phyloP scores from a whole-genome alignment of 1,284 basidiomycete genomes.

The Bjerkandera adusta region DNA sequence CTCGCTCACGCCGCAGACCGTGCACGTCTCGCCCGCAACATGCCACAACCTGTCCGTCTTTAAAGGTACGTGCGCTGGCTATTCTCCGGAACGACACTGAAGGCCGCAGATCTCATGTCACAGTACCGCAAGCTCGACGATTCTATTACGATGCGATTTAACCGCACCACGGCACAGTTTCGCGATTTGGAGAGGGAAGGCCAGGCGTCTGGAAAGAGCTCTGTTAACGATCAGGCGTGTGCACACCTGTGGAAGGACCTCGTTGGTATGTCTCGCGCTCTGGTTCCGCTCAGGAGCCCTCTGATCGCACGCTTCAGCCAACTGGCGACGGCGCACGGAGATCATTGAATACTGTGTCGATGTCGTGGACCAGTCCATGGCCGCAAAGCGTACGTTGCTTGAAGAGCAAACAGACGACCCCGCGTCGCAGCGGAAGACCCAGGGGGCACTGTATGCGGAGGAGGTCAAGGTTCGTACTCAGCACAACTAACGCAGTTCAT shows the following conservation, averaged over 20 bases:
- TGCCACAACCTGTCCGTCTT: constrained; percentile 81
- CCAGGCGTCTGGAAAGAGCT: constrained; percentile 40
- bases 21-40: constrained; percentile 66
- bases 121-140: constrained; percentile 88
- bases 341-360: constrained; percentile 78
- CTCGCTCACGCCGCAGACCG: constrained; percentile 51
- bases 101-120: constrained; percentile 68
- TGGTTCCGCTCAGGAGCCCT: not conserved
- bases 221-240: constrained; percentile 72
- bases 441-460: constrained; percentile 63
- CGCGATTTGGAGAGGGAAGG: constrained; percentile 65
- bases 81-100: not conserved
- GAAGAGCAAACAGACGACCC: constrained; percentile 43
- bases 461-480: constrained; percentile 71
- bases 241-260: constrained; percentile 80
- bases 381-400: constrained; percentile 53
- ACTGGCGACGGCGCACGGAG: constrained; percentile 80
- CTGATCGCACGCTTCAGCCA: constrained; percentile 44
- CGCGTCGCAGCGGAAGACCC: constrained; percentile 43
- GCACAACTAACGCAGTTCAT: too few relatives aligned
- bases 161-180: constrained; percentile 78
- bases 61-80: constrained; percentile 57
- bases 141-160: constrained; percentile 78
- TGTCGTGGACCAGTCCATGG: constrained; percentile 67
- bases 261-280: constrained; percentile 54